A percentile compares a stretch with the other conserved stretches of the same genome.
phyloP scores from a whole-genome alignment of 2,329 filamentous ascomycete genomes.

The Colletotrichum paranaense region DNA sequence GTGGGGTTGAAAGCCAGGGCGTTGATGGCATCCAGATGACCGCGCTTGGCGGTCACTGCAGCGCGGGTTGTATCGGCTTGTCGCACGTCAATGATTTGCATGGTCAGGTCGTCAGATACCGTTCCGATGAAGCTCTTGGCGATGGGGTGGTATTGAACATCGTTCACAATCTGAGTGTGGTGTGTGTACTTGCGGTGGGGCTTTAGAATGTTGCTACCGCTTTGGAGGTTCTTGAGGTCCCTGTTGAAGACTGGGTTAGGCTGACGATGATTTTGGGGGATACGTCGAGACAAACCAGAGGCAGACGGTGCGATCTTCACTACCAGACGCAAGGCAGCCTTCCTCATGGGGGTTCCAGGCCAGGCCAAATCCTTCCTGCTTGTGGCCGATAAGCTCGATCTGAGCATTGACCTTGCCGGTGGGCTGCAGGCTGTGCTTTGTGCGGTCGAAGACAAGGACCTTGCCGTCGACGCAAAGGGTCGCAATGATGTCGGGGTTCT shows the following conservation, averaged over 20 bases:
- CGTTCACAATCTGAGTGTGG: conserved; percentile 92
- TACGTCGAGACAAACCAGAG: conserved; percentile 74
- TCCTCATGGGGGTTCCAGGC: conserved; percentile 89
- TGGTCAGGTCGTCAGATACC: conserved; percentile 93
- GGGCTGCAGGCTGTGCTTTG: conserved; percentile 87
- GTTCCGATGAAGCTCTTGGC: conserved; percentile 88
- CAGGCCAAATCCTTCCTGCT: conserved; percentile 89
- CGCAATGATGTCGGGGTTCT: conserved; percentile 96
- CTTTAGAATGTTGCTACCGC: conserved; percentile 75
- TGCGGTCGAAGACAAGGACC: conserved; percentile 94
- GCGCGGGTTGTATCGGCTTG: conserved; percentile 73
- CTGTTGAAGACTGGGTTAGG: conserved; percentile 52
- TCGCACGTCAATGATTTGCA: conserved; percentile 92
- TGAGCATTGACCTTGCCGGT: conserved; percentile 82
- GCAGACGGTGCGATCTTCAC: conserved; percentile 90
- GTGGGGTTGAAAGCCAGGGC: conserved; percentile 94
- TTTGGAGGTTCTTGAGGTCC: conserved; percentile 83
- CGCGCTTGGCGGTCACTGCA: conserved; percentile 75
- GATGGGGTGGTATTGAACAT: conserved; percentile 93
- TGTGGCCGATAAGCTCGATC: conserved; percentile 86
- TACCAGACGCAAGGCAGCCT: conserved; percentile 88
- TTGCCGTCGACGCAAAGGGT: conserved; percentile 90
- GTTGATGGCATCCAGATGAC: conserved; percentile 94
- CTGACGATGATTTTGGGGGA: neutral
- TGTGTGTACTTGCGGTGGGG: conserved; percentile 84